phyloP scores from a whole-genome alignment of 768 basidiomycete species.

The Lactarius deliciosus region DNA sequence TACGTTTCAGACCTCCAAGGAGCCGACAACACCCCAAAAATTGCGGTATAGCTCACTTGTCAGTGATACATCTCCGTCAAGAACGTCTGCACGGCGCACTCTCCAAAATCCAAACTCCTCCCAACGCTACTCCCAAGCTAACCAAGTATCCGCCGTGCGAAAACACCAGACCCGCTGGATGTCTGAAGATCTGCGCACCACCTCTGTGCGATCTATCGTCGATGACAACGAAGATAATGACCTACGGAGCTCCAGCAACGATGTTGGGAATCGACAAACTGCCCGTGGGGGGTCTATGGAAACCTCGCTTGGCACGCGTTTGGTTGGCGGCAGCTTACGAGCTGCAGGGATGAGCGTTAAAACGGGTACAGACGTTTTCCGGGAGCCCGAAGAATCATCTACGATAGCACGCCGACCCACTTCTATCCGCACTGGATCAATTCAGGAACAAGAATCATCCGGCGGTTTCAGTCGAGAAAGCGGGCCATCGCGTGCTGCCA shows the following conservation, averaged over 20 bases:
- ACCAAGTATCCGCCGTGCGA: conserved; percentile 45
- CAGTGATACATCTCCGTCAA: conserved; percentile 25
- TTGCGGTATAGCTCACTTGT: conserved; percentile 25
- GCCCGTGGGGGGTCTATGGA: conserved; percentile 70
- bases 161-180: conserved; percentile 55
- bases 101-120: conserved; percentile 31
- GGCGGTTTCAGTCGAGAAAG: conserved; percentile 13
- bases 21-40: conserved; percentile 30
- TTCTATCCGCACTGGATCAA: conserved; percentile 8
- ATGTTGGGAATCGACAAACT: conserved; percentile 51
- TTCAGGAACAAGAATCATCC: not conserved
- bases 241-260: conserved; percentile 24
- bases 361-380: conserved; percentile 40
- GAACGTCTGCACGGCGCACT: conserved; percentile 26
- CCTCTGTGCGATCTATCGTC: conserved; percentile 30
- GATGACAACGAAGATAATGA: conserved; percentile 34
- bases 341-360: conserved; percentile 62
- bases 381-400: conserved; percentile 8
- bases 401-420: conserved; percentile 7
- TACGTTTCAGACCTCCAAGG: conserved; percentile 18
- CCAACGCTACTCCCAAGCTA: conserved; percentile 36
- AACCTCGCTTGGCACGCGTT: conserved; percentile 57
- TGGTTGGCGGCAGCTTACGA: conserved; percentile 66
- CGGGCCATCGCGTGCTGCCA: conserved; percentile 16
- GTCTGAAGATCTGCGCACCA: conserved; percentile 45